Evolutionary conservation across 2,329 filamentous ascomycete genomes (phyloP).

Genomic region (Penicillium sp.): DNA sequence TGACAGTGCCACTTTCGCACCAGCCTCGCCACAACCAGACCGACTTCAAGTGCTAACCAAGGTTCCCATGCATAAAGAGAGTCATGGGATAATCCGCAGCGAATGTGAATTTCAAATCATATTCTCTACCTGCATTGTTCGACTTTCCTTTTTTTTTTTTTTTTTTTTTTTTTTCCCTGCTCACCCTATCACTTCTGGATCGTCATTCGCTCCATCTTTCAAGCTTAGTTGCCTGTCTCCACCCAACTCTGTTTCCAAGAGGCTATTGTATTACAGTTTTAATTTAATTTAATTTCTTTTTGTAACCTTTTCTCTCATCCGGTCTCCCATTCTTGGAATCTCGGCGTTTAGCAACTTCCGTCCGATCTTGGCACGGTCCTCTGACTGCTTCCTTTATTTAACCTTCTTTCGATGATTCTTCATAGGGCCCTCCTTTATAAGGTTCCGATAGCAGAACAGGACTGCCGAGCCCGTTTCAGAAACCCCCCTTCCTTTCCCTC

Average conservation of each 20-base stretch:
- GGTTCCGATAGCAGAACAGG: constrained; percentile 5
- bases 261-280: constrained; percentile 15
- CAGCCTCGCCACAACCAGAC: constrained; percentile 13
- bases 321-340: constrained; percentile 18
- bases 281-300: not conserved
- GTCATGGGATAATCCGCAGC: constrained; percentile 6
- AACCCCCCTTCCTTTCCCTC: constrained; percentile 4
- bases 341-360: constrained; percentile 27
- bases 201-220: constrained; percentile 21
- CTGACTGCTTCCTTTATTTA: constrained; percentile 26
- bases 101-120: constrained; percentile 16
- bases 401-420: constrained; percentile 29
- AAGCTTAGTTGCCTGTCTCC: constrained; percentile 22
- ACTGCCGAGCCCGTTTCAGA: constrained; percentile 4
- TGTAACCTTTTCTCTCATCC: constrained; percentile 2
- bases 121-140: constrained; percentile 4
- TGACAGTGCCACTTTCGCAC: not conserved
- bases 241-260: constrained; percentile 20
- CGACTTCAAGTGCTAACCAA: constrained; percentile 6
- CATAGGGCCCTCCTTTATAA: constrained; percentile 11
- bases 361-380: constrained; percentile 18
- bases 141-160: constrained; percentile 2
- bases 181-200: constrained; percentile 14
- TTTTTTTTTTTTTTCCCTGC: constrained; percentile 3
- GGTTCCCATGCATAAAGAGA: constrained; percentile 19